Evolutionary conservation across 2,329 filamentous ascomycete genomes (phyloP), one percentile per base, ranked within the genome.

Genomic region (Calonectria ilicicola): DNA sequence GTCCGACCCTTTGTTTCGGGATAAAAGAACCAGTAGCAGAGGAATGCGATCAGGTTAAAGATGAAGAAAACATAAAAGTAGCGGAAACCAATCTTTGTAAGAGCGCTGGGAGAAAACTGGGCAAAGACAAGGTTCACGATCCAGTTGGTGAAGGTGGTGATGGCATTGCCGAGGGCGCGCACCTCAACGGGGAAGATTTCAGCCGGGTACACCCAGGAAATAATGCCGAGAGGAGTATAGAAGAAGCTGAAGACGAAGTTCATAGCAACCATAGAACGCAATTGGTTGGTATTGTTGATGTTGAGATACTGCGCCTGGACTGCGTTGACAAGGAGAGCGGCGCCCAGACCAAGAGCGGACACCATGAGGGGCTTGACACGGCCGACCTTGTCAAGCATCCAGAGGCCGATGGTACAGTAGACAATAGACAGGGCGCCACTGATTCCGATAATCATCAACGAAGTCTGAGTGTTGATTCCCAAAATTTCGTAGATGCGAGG

Each of bases 391-490:
- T 89, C 87, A 53, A 89, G 78, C 49, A 87, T 78, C 40, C 81
- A 78, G 70, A 89, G 84, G 63, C 86, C 86, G 7, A 87, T 75
- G 1, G 85, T 86, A 72, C 87, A 87, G 83, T 86, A 89, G 26
- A 87, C 78, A 35, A 86, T 86, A 0, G 87, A 86, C 9, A 89
- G 81, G 1, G 87, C 86, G 27, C 87, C 87, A 75, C 84, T 87
- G 73, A 89, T 85, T 4, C 87, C 88, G 72, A 88, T 86, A 60
- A 89, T 87, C 81, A 89, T 85, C 5, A 89, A 83, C 0, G 87
- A 86, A 1, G 83, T 86, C 9, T 83, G 83, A 0, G 82, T 85
- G 2, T 81, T 78, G 49, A 89, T 85, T 8, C 86, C 86, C 0
- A 88, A 82, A 5, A 84, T 81, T 15, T 80, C 77, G 75, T 88